Conservation (phyloP, 1,284 basidiomycete genomes). For the Moniliophthora roreri region DNA sequence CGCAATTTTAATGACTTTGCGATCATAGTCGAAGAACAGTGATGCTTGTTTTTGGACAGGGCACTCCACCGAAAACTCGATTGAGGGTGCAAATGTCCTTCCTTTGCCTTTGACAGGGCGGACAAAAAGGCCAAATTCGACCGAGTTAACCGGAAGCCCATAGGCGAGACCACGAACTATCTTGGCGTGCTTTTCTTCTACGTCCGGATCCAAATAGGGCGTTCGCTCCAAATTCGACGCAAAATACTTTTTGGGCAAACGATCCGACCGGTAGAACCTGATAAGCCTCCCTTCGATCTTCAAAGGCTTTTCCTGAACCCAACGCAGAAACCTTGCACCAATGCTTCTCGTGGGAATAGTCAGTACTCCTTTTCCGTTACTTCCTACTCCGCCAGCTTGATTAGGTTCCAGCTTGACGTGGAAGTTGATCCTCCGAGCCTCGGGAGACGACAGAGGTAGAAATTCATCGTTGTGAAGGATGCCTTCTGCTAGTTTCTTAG, state of each 20-base stretch:
- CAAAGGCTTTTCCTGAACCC: conserved; percentile 36
- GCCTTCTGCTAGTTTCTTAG: conserved; percentile 48
- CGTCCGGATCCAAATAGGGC: conserved; percentile 58
- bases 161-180: conserved; percentile 46
- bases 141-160: conserved; percentile 49
- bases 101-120: conserved; percentile 29
- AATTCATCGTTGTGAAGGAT: conserved; percentile 57
- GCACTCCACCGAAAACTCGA: conserved; percentile 44
- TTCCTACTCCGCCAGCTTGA: conserved; percentile 48
- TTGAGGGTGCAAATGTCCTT: conserved; percentile 55
- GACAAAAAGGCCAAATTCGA: conserved; percentile 64
- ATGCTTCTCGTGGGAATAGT: conserved; percentile 41
- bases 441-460: conserved; percentile 19
- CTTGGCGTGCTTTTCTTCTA: conserved; percentile 51
- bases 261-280: conserved; percentile 35
- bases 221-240: conserved; percentile 50
- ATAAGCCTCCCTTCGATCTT: conserved; percentile 36
- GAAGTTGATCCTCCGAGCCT: conserved; percentile 45
- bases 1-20: conserved; percentile 56
- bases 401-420: conserved; percentile 48
- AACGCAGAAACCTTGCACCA: conserved; percentile 46
- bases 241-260: conserved; percentile 21
- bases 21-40: too few relatives aligned
- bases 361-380: conserved; percentile 56
- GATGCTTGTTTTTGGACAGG: conserved; percentile 40